Evolutionary conservation across 257 asterid species (phyloP).

Genomic region (Verbascum thapsus): DNA sequence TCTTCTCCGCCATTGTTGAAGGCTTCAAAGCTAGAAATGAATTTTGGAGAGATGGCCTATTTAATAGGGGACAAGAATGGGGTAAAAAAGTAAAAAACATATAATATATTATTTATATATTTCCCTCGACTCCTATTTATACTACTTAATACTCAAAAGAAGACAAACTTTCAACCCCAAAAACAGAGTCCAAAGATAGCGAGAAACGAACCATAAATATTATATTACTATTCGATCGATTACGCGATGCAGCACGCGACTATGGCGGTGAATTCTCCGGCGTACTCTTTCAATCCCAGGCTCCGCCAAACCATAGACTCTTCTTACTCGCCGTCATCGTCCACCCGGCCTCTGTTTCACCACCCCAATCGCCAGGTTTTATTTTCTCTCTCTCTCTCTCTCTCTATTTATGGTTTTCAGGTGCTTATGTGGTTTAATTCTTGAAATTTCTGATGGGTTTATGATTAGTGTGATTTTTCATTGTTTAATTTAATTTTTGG

Average conservation of each 20-base stretch:
- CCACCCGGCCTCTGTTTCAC: constrained; percentile 35
- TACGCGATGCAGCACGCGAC: constrained; percentile 37
- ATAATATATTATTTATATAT: no score
- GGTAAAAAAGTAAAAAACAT: no score
- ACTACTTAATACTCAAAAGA: not conserved
- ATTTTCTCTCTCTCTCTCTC: not conserved
- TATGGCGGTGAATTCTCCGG: constrained; percentile 47
- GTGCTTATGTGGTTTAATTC: not conserved
- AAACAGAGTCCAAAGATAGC: not conserved
- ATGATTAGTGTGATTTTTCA: not conserved
- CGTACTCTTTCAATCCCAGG: constrained; percentile 32
- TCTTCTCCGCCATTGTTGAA: constrained; percentile 49
- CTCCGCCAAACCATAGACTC: constrained; percentile 45
- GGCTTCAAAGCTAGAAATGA: no score
- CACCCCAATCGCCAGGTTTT: constrained; percentile 36
- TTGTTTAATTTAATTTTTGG: not conserved
- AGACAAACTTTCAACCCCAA: not conserved
- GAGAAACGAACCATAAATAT: constrained; percentile 28
- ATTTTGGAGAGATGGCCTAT: no score
- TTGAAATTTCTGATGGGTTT: not conserved
- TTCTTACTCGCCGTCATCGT: constrained; percentile 46
- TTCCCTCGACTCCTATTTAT: no score
- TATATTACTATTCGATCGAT: constrained; percentile 3
- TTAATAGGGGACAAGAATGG: no score
- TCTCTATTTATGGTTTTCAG: not conserved